Base-by-base conservation (phyloP, 2,329 filamentous ascomycete genomes). In the Onygena corvina region DNA sequence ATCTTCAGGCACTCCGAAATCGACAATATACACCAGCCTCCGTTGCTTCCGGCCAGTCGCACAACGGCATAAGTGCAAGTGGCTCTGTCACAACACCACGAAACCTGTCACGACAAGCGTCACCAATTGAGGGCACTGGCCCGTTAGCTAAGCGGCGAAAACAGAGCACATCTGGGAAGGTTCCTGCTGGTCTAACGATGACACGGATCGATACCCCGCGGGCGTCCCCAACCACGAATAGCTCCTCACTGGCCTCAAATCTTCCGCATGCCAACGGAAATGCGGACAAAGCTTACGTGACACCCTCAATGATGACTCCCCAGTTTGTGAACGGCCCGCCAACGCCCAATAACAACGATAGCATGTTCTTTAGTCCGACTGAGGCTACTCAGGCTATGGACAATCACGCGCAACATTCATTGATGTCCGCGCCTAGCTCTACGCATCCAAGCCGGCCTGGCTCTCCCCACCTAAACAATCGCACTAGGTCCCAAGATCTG, bases 101-200 rank as follows among this genome's bases (percentile, higher is more conserved):
- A 12, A 80, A 74, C 54, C 64, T 85, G 2, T 92, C 86, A 3
- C 76, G 86, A 40, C 84, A 86, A 56, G 76, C 79, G 3, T 92
- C 87, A 1, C 85, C 86, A 1, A 76, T 68, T 45, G 77, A 74
- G 11, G 74, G 80, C 47, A 68, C 74, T 27, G 83, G 80, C 1
- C 84, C 84, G 1, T 73, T 74, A 29, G 76, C 79, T 36, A 94
- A 93, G 72, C 88, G 88, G 68, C 77, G 88, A 54, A 94, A 94
- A 65, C 80, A 83, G 4, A 88, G 82, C 62, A 75, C 75, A 34
- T 76, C 78, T 12, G 67, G 71, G 29, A 86, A 86, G 63, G 70
- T 93, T 11, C 84, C 86, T 0, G 80, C 76, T 14, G 81, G 78
- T 12, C 67, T 94, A 57, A 77, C 82, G 5, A 94, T 94, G 88